A percentile compares a stretch with the other conserved stretches of the same genome.
Evolutionary conservation across 2,329 filamentous ascomycete species (phyloP).

Genomic region (Colletotrichum salicis): DNA sequence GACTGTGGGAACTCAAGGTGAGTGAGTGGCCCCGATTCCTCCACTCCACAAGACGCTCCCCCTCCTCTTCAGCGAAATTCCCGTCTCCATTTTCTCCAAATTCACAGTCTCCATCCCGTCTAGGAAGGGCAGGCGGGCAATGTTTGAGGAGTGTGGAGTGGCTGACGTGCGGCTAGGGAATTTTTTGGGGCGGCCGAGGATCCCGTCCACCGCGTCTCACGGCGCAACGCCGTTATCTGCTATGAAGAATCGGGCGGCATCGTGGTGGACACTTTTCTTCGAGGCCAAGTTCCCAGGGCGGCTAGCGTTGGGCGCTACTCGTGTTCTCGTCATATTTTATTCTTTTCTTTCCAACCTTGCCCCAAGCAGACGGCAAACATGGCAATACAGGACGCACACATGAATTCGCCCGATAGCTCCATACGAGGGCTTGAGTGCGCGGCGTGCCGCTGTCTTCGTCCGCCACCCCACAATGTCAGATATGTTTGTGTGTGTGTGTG

Average conservation of each 20-base stretch:
- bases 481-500: background rate
- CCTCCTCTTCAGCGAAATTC: background rate
- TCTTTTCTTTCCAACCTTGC: background rate
- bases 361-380: background rate
- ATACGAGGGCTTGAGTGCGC: background rate
- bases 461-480: background rate
- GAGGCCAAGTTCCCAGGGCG: background rate
- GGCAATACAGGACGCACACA: background rate
- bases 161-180: constrained; percentile 9
- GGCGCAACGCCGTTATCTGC: constrained; percentile 7
- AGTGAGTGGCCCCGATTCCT: background rate
- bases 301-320: constrained; percentile 25
- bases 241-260: background rate
- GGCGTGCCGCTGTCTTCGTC: background rate
- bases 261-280: background rate
- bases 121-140: constrained; percentile 23
- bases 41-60: background rate
- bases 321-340: background rate
- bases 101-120: background rate
- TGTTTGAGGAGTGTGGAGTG: constrained; percentile 28
- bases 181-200: constrained; percentile 3
- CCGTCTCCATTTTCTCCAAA: background rate
- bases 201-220: background rate
- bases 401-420: background rate
- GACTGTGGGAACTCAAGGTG: constrained; percentile 6